phyloP scores from a whole-genome alignment of 1,284 basidiomycete species.

The Mycosarcoma maydis region DNA sequence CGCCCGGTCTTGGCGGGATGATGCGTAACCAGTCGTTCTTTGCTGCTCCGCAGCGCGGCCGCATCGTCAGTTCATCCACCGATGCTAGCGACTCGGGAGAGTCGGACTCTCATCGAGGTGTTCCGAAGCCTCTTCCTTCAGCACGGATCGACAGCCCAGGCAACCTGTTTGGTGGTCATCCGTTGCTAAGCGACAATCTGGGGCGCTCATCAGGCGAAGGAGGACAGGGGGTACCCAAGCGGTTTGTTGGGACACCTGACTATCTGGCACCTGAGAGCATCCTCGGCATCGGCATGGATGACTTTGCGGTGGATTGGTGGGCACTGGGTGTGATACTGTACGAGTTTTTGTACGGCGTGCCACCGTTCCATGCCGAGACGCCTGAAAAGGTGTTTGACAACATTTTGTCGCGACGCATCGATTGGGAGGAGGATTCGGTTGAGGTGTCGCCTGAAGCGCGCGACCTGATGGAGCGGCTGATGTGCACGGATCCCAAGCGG shows the following conservation, averaged over 20 bases:
- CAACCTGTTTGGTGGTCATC: slow-evolving; percentile 47
- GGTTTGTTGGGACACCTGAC: slow-evolving; percentile 93
- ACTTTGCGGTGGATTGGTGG: slow-evolving; percentile 99
- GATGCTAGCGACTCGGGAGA: slow-evolving; percentile 58
- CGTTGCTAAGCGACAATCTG: slow-evolving; percentile 43
- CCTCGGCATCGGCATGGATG: slow-evolving; percentile 92
- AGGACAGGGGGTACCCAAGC: slow-evolving; percentile 68
- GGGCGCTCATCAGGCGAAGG: slow-evolving; percentile 70
- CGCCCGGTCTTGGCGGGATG: slow-evolving; percentile 46
- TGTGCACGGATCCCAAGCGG: slow-evolving; percentile 81
- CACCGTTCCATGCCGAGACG: slow-evolving; percentile 96
- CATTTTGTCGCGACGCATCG: slow-evolving; percentile 92
- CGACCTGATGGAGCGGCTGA: slow-evolving; percentile 88
- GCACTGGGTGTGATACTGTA: slow-evolving; percentile 97
- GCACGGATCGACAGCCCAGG: slow-evolving; percentile 58
- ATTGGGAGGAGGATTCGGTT: slow-evolving; percentile 93
- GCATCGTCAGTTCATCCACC: slow-evolving; percentile 54
- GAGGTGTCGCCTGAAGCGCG: slow-evolving; percentile 86
- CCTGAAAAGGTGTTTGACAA: slow-evolving; percentile 99
- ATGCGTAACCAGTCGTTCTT: slow-evolving; percentile 55
- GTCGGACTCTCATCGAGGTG: slow-evolving; percentile 40
- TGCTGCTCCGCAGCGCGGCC: slow-evolving; percentile 42
- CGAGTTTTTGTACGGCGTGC: slow-evolving; percentile 96
- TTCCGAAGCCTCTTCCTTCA: slow-evolving; percentile 41
- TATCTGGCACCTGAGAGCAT: slow-evolving; percentile 97